Evolutionary conservation across 2,329 filamentous ascomycete genomes (phyloP), one percentile per base, ranked within the genome.

Genomic region (Aspergillus phoenicis): DNA sequence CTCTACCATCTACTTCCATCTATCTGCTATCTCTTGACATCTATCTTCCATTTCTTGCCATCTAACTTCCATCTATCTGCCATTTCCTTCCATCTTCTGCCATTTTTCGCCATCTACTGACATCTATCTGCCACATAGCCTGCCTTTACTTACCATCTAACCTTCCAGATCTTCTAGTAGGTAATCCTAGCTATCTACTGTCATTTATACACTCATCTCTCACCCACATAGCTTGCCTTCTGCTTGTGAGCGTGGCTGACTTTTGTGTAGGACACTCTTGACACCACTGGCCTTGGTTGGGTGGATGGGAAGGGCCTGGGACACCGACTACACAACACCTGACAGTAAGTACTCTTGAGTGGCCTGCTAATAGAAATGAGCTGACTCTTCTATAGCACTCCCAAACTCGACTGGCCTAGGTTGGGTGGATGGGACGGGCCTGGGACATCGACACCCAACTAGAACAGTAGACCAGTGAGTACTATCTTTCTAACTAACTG

Each of bases 341-440:
- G 4, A 33, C 30, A 33, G 30, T 33, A 33, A 33, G 30, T 33
- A 33, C 30, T 5, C 30, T 26, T 26, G 10, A 33, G 11, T 33
- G 30, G 11, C 8, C 30, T 33, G 30, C 10, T 33, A 10, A 33
- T 10, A 11, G 11, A 33, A 3, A 17, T 41, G 17, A n/a, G 15
- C 51, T 38, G 33, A 33, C 11, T 38, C 26, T 15, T 15, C 22
- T 7, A 33, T 36, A 36, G 33, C 11, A 36, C n/a, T 6, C 17
- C 8, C 33, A n/a, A 2, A 15, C 33, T 2, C 10, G 33, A 36
- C 20, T n/a, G 51, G 26, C 17, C 20, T 43, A 2, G 58, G 15
- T 17, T 36, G 52, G 52, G 60, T 57, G 53, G 61, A 3, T 28
- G 61, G 57, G 56, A 51, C 10, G 58, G 58, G 58, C 54, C 36